phyloP scores from a whole-genome alignment of 2,329 filamentous ascomycete genomes.

The Fusarium sp. region DNA sequence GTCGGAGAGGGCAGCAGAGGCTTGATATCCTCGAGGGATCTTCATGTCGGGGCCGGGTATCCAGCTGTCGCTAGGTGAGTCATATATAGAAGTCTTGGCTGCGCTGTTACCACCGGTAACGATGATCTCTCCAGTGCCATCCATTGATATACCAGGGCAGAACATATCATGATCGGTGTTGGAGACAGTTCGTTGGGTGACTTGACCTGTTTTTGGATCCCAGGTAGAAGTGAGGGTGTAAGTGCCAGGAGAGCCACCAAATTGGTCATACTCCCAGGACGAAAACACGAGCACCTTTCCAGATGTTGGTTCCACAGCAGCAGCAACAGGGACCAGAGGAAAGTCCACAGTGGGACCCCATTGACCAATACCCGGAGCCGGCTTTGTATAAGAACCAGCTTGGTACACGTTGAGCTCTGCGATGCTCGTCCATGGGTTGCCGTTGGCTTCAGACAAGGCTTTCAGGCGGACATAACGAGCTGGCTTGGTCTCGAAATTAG shows the following conservation, averaged over 20 bases:
- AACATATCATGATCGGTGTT: conserved; percentile 68
- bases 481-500: conserved; percentile 33
- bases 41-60: conserved; percentile 29
- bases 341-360: conserved; percentile 38
- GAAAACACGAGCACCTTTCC: conserved; percentile 35
- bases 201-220: conserved; percentile 7
- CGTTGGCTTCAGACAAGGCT: conserved; percentile 9
- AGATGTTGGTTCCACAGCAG: conserved; percentile 25
- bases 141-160: conserved; percentile 67
- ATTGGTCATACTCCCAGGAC: conserved; percentile 13
- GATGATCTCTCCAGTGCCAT: conserved; percentile 62
- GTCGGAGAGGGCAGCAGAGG: conserved; percentile 19
- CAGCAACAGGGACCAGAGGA: conserved; percentile 36
- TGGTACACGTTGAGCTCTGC: conserved; percentile 36
- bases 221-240: conserved; percentile 25
- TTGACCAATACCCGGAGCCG: conserved; percentile 6
- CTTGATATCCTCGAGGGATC: conserved; percentile 23
- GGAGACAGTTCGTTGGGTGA: conserved; percentile 42
- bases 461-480: conserved; percentile 33
- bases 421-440: conserved; percentile 32
- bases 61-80: conserved; percentile 40
- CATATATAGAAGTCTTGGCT: conserved; percentile 62
- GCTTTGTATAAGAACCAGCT: conserved; percentile 10
- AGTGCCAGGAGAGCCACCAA: conserved; percentile 9
- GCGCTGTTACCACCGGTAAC: conserved; percentile 67